Conservation (phyloP, 2,329 filamentous ascomycete genomes). For the Colletotrichum tanaceti region DNA sequence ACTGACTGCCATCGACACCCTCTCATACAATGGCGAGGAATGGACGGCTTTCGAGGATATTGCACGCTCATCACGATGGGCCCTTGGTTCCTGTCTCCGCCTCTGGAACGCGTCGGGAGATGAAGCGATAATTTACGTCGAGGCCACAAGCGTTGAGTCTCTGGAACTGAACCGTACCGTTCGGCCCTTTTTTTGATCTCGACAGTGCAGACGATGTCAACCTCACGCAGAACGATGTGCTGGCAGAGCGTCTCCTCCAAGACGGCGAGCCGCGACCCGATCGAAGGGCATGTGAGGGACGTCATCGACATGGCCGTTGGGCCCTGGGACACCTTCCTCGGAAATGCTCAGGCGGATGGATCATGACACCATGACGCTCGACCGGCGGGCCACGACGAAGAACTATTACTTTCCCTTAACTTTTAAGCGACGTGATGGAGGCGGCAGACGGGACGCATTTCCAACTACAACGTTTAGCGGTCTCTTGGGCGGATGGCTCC, state of each 20-base stretch:
- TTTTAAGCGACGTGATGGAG: not conserved
- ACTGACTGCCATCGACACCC: conserved; percentile 10
- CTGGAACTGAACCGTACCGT: conserved; percentile 10
- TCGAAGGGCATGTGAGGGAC: conserved; percentile 21
- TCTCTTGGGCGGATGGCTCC: conserved; percentile 15
- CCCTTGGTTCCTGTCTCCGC: conserved; percentile 1
- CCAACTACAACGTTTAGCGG: conserved; percentile 11
- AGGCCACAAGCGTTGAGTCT: conserved; percentile 8
- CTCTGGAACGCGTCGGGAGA: conserved; percentile 10
- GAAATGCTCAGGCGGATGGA: conserved; percentile 20
- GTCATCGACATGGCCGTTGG: conserved; percentile 1
- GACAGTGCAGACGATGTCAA: conserved; percentile 17
- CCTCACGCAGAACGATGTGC: conserved; percentile 14
- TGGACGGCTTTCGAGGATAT: conserved; percentile 23
- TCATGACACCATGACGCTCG: conserved; percentile 20
- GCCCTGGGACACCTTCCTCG: conserved; percentile 19
- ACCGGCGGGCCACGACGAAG: conserved; percentile 11
- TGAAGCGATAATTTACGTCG: conserved; percentile 22
- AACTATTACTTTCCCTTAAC: conserved; percentile 7
- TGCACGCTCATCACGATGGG: conserved; percentile 13
- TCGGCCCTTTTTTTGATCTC: not conserved
- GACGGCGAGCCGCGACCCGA: conserved; percentile 24
- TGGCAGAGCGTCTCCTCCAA: conserved; percentile 18
- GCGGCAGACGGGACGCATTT: conserved; percentile 4
- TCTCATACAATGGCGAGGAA: conserved; percentile 15